These are phyloP conservation scores for Colletotrichum musicola DNA, from an alignment of 2,329 filamentous ascomycete species.

Conservation along the genomic window DNA sequence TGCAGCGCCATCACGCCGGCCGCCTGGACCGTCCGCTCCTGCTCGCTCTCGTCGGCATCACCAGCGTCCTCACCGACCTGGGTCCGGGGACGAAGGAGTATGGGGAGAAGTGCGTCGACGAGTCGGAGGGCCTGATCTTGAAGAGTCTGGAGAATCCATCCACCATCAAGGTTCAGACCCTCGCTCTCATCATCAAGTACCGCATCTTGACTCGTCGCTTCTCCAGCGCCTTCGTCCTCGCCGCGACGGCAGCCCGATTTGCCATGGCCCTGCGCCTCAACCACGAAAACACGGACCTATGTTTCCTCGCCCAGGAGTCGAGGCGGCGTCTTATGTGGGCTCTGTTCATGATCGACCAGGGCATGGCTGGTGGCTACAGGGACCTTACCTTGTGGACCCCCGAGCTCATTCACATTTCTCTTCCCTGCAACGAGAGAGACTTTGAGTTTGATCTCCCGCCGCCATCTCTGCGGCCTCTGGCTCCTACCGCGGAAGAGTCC, in stretches of 20 bases:
- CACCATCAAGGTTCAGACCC: slow-evolving; percentile 62
- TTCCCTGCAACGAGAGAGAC: slow-evolving; percentile 60
- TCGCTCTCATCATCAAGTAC: slow-evolving; percentile 62
- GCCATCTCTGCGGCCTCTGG: slow-evolving; percentile 61
- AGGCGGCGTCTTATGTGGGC: slow-evolving; percentile 63
- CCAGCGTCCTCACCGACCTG: slow-evolving; percentile 67
- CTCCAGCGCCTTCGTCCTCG: slow-evolving; percentile 62
- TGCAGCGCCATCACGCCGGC: slow-evolving; percentile 69
- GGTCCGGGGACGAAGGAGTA: slow-evolving; percentile 65
- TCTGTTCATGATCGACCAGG: slow-evolving; percentile 61
- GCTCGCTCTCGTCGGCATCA: slow-evolving; percentile 68
- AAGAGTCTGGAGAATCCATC: slow-evolving; percentile 67
- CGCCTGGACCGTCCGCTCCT: slow-evolving; percentile 67
- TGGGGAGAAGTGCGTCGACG: slow-evolving; percentile 66
- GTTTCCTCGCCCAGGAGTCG: slow-evolving; percentile 58
- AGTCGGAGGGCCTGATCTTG: slow-evolving; percentile 66
- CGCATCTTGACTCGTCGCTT: slow-evolving; percentile 60
- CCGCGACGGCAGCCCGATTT: slow-evolving; percentile 59
- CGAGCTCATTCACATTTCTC: slow-evolving; percentile 58
- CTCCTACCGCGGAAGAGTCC: slow-evolving; percentile 58
- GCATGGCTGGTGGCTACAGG: slow-evolving; percentile 59
- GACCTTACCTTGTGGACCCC: slow-evolving; percentile 61
- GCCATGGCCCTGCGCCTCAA: slow-evolving; percentile 63
- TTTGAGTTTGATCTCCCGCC: slow-evolving; percentile 69
- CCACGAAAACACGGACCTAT: slow-evolving; percentile 60